Evolutionary conservation across 805 yeast genomes (phyloP), one percentile per base, ranked within the genome.

Genomic region (Saccharomycopsis sp.): DNA sequence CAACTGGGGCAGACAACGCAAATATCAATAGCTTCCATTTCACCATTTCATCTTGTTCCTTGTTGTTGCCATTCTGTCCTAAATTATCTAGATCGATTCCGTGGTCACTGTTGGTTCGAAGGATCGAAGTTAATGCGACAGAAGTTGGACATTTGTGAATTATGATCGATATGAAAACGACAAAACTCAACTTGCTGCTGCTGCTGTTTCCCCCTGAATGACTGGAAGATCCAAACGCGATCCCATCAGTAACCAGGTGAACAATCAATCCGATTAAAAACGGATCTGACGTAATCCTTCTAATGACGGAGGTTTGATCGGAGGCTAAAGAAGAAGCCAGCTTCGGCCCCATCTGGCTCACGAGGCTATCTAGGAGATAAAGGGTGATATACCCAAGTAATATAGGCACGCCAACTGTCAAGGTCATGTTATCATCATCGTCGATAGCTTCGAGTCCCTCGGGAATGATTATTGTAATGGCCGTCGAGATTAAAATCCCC

Each of bases 111-210:
- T 38, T 48, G 40, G 8, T 32, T 23, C 8, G 74, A 24, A 84
- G 64, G 13, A 81, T 66, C 1, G 85, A 69, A 3, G 75, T 59
- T 34, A 84, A 66, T 33, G 88, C 82, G 58, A 84, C 79, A 4
- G 86, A 70, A 0, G 90, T 81, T 0, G 93, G 93, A 4, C 83
- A 65, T 59, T 84, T 84, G 64, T 84, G 93, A 26, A 81, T 56
- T 48, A 83, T 67, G 23, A 84, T 74, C 9, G 85, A 79, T 9
- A 78, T 41, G 38, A 80, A 72, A 41, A 84, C 75, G 31, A 77
- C 52, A 38, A 65, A 29, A 47, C 62, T 68, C 29, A 71, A 59
- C 4, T 66, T 59, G 6, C n/a, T n/a, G n/a, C n/a, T n/a, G n/a
- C n/a, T n/a, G n/a, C n/a, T n/a, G n/a, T 61, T 54, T 45, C 63